Percentiles rank a stretch among this genome's conserved stretches.
These are phyloP conservation scores for Alternaria gansuensis DNA, from an alignment of 2,329 filamentous ascomycete species.

Conservation along the genomic window DNA sequence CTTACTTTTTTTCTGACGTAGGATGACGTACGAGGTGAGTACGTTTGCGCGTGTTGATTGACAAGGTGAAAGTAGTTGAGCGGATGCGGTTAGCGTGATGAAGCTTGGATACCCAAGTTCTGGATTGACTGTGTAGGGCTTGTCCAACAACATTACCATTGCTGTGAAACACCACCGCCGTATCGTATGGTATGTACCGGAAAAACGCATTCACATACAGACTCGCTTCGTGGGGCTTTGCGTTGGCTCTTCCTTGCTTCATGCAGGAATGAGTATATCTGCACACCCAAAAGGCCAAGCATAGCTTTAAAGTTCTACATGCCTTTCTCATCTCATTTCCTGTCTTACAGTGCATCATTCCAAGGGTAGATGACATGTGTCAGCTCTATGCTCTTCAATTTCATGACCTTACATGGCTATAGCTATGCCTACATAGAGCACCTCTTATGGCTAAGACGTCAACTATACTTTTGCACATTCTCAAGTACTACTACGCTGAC, in stretches of 20 bases:
- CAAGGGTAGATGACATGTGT: too few relatives aligned
- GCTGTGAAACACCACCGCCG: background rate
- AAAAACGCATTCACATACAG: background rate
- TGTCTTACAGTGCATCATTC: too few relatives aligned
- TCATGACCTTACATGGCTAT: background rate
- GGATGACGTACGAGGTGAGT: background rate
- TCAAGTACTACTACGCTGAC: too few relatives aligned
- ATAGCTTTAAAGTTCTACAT: too few relatives aligned
- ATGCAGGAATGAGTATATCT: background rate
- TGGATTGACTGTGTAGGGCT: background rate
- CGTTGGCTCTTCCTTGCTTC: background rate
- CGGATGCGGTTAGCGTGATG: constrained; percentile 1
- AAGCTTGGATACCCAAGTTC: background rate
- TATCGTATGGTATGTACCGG: too few relatives aligned
- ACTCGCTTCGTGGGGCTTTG: background rate
- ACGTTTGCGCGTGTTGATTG: constrained; percentile 5
- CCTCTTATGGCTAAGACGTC: background rate
- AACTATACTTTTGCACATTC: too few relatives aligned
- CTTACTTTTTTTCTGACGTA: background rate
- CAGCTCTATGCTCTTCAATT: background rate
- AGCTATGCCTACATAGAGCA: background rate
- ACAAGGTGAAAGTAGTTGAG: background rate
- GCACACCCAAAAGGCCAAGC: too few relatives aligned
- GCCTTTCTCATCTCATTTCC: too few relatives aligned
- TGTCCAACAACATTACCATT: background rate